These are phyloP conservation scores for Rhododendron ferrugineum DNA, from an alignment of 148 eudicot species.

Conservation along the genomic window DNA sequence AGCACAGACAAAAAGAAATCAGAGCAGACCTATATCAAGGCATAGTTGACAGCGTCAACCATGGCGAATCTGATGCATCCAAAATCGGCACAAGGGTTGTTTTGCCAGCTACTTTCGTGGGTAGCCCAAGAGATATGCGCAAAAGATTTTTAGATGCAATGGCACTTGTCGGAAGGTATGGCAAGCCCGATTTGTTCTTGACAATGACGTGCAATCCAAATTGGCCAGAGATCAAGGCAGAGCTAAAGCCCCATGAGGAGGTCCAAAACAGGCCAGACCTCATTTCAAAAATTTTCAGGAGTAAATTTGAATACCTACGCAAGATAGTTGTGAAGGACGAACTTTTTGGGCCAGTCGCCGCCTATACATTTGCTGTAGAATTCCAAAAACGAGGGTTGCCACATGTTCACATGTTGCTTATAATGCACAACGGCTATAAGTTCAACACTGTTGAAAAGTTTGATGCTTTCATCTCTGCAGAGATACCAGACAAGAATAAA, in stretches of 20 bases:
- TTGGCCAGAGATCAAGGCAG: neutral
- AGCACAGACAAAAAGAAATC: too few species aligned
- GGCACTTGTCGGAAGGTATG: too few species aligned
- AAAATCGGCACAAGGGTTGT: too few species aligned
- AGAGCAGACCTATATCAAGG: too few species aligned
- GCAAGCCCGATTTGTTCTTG: too few species aligned
- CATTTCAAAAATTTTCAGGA: accelerated
- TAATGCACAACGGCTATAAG: too few species aligned
- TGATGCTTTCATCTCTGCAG: neutral
- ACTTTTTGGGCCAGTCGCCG: neutral
- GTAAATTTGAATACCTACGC: neutral
- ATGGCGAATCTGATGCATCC: too few species aligned
- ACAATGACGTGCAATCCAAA: neutral
- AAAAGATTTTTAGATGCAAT: too few species aligned
- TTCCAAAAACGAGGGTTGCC: neutral
- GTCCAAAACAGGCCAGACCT: neutral
- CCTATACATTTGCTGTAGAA: neutral
- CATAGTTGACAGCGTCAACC: too few species aligned
- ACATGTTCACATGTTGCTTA: neutral
- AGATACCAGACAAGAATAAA: neutral
- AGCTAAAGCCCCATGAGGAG: neutral
- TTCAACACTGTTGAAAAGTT: neutral
- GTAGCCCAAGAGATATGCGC: too few species aligned
- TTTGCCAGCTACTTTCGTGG: too few species aligned
- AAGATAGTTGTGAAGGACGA: too few species aligned